Evolutionary conservation across 495 filamentous ascomycete species (phyloP), one percentile per base, ranked within the genome.

Genomic region (Xylaria venustula): DNA sequence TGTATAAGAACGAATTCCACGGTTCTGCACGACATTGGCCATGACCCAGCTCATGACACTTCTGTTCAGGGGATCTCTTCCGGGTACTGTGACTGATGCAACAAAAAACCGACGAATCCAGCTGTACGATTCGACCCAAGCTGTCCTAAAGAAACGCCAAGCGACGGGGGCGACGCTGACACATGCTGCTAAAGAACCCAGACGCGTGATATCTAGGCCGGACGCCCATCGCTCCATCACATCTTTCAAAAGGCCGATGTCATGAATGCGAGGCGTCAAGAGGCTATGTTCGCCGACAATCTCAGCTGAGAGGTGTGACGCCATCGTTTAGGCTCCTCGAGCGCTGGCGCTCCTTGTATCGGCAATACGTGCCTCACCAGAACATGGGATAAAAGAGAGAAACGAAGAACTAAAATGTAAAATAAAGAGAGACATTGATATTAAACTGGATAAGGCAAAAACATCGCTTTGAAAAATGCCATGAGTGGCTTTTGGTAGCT

Each of bases 1-100:
- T 22, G 77, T 77, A 51, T 77, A 73, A 36, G 77, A 69, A 14
- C 75, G 75, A 7, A 72, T 69, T 52, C 67, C 68, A 23, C 67
- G 63, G 41, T 66, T 68, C 41, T 64, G 49, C 2, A 79, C 71
- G 17, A 77, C 70, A 60, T 77, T 72, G 45, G 74, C 66, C 46
- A 73, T 65, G 54, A 79, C 56, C 75, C 75, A 79, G 61, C 73
- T 76, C 60, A 77, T 73, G 1, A 78, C 71, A 65, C 74, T 73
- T 26, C 75, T 68, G 56, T 77, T 79, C 45, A 79, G 71, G 2
- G 73, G 72, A 56, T 79, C 77, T 17, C 70, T 65, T 14, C 71
- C 72, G 3, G 72, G 68, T 55, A 79, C 73, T 22, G 68, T 74
- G 17, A 79, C 73, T 23, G 73, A 73, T 0, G 77, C 72, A 11